Percentiles rank a stretch among this genome's conserved stretches.
phyloP scores from a whole-genome alignment of 2,329 filamentous ascomycete species.

The Aspergillus clavatus region DNA sequence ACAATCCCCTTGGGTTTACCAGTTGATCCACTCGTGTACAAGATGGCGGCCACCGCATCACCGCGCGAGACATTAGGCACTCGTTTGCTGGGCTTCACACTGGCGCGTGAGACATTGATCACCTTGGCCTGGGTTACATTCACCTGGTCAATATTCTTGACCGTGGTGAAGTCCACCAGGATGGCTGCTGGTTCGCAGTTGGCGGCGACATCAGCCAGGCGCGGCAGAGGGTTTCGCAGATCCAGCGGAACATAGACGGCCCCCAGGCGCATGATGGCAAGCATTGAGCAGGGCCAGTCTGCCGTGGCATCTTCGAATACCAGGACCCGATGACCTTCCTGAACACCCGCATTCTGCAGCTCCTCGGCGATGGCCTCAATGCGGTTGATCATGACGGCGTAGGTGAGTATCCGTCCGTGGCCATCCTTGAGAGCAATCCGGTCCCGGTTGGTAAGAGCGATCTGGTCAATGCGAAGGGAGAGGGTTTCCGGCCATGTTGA shows the following conservation, averaged over 20 bases:
- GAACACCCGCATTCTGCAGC: slow-evolving; percentile 12
- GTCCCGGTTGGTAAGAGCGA: slow-evolving; percentile 18
- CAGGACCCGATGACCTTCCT: neutral
- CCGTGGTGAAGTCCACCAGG: neutral
- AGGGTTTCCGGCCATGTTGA: slow-evolving; percentile 32
- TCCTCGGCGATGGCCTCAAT: slow-evolving; percentile 32
- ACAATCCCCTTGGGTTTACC: slow-evolving; percentile 43
- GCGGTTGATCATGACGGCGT: slow-evolving; percentile 29
- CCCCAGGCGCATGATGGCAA: slow-evolving; percentile 2
- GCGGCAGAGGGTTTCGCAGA: neutral
- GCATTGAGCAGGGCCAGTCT: slow-evolving; percentile 1
- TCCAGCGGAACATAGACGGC: slow-evolving; percentile 5
- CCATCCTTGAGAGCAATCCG: slow-evolving; percentile 26
- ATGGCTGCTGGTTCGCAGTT: neutral
- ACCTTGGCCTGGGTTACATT: neutral
- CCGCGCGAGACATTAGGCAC: neutral
- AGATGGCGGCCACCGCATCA: slow-evolving; percentile 29
- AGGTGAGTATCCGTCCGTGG: slow-evolving; percentile 28
- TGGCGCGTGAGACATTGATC: neutral
- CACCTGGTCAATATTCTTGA: neutral
- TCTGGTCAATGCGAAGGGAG: slow-evolving; percentile 34
- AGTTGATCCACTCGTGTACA: slow-evolving; percentile 31
- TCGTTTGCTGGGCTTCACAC: no score
- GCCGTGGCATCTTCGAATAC: neutral
- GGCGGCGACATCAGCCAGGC: neutral